Conservation (phyloP, 129 eudicot genomes). For the Escallonia herrerae region DNA sequence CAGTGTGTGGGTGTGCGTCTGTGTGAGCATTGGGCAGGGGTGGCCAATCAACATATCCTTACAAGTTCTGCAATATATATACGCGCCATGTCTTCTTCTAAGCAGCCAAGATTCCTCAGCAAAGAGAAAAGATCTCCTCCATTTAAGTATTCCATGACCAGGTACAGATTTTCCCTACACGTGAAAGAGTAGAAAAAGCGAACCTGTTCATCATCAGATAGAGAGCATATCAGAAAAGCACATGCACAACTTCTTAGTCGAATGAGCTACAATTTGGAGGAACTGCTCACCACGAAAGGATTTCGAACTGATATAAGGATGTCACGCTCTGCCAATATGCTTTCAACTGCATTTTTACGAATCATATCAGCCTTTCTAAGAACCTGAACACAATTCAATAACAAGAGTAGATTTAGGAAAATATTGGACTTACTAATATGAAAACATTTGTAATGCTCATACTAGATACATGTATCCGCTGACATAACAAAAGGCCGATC, state of each 20-base stretch:
- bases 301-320: slow-evolving; percentile 87
- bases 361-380: slow-evolving; percentile 96
- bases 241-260: slow-evolving; percentile 1
- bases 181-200: slow-evolving; percentile 97
- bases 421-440: not conserved
- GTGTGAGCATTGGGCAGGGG: not conserved
- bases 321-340: slow-evolving; percentile 95
- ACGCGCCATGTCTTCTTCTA: slow-evolving; percentile 95
- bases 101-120: slow-evolving; percentile 86
- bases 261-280: not conserved
- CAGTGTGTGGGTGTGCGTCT: not conserved
- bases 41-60: slow-evolving; percentile 18
- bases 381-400: slow-evolving; percentile 51
- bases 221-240: slow-evolving; percentile 22
- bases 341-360: slow-evolving; percentile 96
- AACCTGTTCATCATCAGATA: slow-evolving; percentile 58
- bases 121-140: slow-evolving; percentile 98
- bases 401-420: slow-evolving; percentile 16
- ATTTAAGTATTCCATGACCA: slow-evolving; percentile 95
- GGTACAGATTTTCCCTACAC: slow-evolving; percentile 90
- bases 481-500: too few relatives aligned
- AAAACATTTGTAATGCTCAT: too few relatives aligned
- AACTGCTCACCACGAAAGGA: slow-evolving; percentile 91
- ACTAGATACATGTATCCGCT: too few relatives aligned
- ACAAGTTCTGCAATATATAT: slow-evolving; percentile 94